Evolutionary conservation across 352 stramenopile species (phyloP), one percentile per base, ranked within the genome.

Genomic region (Halophytophthora batemanensis): DNA sequence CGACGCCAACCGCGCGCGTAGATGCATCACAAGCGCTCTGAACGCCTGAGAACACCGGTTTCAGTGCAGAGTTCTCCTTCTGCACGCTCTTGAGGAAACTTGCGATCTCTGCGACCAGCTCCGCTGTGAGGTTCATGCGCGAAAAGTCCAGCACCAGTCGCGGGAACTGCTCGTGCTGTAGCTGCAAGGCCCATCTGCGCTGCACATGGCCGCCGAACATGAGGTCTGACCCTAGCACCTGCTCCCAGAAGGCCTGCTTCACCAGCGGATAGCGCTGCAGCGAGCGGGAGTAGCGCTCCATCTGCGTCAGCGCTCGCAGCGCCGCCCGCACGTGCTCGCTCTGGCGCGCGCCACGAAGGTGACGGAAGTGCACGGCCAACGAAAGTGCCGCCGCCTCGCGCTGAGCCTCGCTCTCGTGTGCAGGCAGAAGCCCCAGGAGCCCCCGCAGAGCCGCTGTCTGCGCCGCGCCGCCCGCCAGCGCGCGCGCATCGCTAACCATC

Each of bases 61-160:
- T 25, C 14, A 47, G 11, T 40, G 11, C 34, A 40, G 39, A 22
- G 42, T 50, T 18, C 56, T 12, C 6, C 18, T 33, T 34, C 35
- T 31, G 35, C 6, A 17, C 23, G 29, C 10, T 31, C 36, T n/a
- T n/a, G 3, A 71, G 53, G 34, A 71, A 75, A 39, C 46, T 17
- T 6, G 15, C 40, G 11, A 75, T 37, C 25, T 37, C 34, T 41
- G 51, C 33, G 22, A 65, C 40, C 29, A 72, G 39, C 43, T 66
- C 33, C 23, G 37, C 5, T 15, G 62, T 54, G 29, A 72, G 39
- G 37, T 35, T 45, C n/a, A 19, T 40, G 11, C 59, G 54, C 15
- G 66, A 72, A 21, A 67, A 62, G 50, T 75, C 66, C 18, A 75
- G 48, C 38, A 75, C 62, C n/a, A 75, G 52, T 23, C 55, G 61